Conservation (phyloP, 257 asterid genomes). For the Primulina huaijiensis region DNA sequence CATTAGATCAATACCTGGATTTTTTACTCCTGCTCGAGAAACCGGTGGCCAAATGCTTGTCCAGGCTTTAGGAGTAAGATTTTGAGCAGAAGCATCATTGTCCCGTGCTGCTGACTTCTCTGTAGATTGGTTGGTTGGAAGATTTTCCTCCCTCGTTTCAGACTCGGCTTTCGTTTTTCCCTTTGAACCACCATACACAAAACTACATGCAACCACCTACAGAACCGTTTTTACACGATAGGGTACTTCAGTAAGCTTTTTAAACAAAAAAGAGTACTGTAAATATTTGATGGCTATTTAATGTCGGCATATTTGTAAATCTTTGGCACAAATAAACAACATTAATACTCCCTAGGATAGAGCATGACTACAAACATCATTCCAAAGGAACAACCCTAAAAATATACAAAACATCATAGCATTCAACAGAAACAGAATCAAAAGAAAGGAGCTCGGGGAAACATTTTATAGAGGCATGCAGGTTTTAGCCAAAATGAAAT, state of each 20-base stretch:
- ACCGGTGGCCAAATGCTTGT: slow-evolving; percentile 56
- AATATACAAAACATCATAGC: background rate
- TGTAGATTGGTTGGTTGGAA: slow-evolving; percentile 29
- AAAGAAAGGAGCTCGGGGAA: background rate
- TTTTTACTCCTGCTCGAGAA: slow-evolving; percentile 44
- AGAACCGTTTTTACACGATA: background rate
- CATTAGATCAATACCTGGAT: slow-evolving; percentile 67
- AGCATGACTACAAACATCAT: background rate
- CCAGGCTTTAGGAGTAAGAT: slow-evolving; percentile 43
- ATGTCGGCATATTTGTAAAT: no score
- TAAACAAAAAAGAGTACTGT: background rate
- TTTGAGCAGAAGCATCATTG: slow-evolving; percentile 20
- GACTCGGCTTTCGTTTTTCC: slow-evolving; percentile 47
- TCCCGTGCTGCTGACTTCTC: slow-evolving; percentile 42
- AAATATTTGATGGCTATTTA: no score
- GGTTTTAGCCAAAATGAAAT: background rate
- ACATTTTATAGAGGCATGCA: no score
- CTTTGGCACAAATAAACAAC: background rate
- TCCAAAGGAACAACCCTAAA: background rate
- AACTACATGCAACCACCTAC: slow-evolving; percentile 84
- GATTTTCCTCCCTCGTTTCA: slow-evolving; percentile 35
- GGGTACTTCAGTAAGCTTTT: no score
- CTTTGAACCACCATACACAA: slow-evolving; percentile 64
- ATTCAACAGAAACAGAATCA: background rate
- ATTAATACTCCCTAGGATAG: no score